These are phyloP conservation scores for Saccharomycopsis fermentans DNA, from an alignment of 805 yeast genomes.

Conservation along the genomic window DNA sequence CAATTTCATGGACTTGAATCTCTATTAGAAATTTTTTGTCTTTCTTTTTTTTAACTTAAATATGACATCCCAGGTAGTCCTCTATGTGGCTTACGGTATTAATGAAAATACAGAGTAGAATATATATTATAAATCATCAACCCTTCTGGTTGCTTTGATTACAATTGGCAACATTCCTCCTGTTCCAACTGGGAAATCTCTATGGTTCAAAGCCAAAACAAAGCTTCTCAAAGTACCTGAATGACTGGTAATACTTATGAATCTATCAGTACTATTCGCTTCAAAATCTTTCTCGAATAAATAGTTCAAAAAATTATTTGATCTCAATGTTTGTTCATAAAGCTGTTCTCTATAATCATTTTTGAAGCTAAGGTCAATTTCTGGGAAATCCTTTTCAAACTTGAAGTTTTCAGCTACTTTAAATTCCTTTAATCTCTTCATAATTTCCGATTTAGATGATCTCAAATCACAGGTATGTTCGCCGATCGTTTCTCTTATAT, in stretches of 20 bases:
- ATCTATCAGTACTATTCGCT: slow-evolving; percentile 19
- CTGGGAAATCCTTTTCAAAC: slow-evolving; percentile 36
- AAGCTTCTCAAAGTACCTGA: slow-evolving; percentile 42
- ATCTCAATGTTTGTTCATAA: slow-evolving; percentile 32
- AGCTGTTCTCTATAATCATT: slow-evolving; percentile 38
- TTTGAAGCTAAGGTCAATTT: slow-evolving; percentile 35
- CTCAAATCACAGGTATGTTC: slow-evolving; percentile 52
- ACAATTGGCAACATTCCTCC: slow-evolving; percentile 51
- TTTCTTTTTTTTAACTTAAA: background rate
- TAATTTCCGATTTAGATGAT: slow-evolving; percentile 28
- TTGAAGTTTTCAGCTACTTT: slow-evolving; percentile 24
- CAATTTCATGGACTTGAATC: background rate
- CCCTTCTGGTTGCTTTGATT: slow-evolving; percentile 29
- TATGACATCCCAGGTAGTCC: background rate
- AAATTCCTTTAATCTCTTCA: slow-evolving; percentile 27
- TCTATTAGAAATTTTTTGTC: background rate
- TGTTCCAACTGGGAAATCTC: slow-evolving; percentile 39
- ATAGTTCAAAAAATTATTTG: slow-evolving; percentile 38
- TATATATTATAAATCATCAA: slow-evolving; percentile 12
- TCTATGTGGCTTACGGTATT: no score
- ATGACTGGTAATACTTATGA: slow-evolving; percentile 26
- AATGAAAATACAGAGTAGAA: no score
- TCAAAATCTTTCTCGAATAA: slow-evolving; percentile 26
- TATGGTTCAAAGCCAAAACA: slow-evolving; percentile 37
- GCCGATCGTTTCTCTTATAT: slow-evolving; percentile 53